Percentiles rank a stretch among this genome's conserved stretches.
phyloP scores from a whole-genome alignment of 805 yeast species.

The Jamesozyma jinghongensis region DNA sequence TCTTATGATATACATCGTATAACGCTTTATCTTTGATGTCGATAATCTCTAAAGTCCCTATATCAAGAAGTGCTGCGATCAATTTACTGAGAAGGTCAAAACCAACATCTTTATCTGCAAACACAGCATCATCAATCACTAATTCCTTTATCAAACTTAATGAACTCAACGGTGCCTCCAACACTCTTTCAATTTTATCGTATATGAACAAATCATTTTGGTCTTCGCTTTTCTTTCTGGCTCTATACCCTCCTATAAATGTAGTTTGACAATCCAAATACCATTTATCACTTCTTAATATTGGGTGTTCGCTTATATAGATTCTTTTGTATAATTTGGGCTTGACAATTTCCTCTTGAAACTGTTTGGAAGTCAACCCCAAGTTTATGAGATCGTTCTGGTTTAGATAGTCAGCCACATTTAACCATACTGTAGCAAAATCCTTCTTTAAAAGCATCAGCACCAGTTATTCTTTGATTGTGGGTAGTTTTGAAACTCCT shows the following conservation, averaged over 20 bases:
- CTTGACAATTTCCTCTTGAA: slow-evolving; percentile 26
- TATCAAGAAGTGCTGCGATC: slow-evolving; percentile 16
- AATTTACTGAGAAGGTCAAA: slow-evolving; percentile 8
- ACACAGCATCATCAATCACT: slow-evolving; percentile 27
- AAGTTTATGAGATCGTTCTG: slow-evolving; percentile 34
- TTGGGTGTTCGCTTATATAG: slow-evolving; percentile 30
- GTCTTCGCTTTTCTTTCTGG: slow-evolving; percentile 28
- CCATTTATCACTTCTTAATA: slow-evolving; percentile 22
- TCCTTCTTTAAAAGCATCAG: too few species aligned
- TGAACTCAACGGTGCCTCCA: slow-evolving; percentile 29
- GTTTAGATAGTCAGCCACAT: slow-evolving; percentile 19
- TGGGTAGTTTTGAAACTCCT: too few species aligned
- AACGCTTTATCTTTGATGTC: slow-evolving; percentile 15
- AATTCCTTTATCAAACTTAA: slow-evolving; percentile 28
- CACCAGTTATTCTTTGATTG: too few species aligned
- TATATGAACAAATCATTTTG: slow-evolving; percentile 32
- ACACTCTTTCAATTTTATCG: slow-evolving; percentile 35
- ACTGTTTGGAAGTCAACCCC: slow-evolving; percentile 25
- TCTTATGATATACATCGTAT: slow-evolving; percentile 9
- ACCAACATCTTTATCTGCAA: slow-evolving; percentile 21
- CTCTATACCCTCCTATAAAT: slow-evolving; percentile 32
- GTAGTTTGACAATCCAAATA: slow-evolving; percentile 32
- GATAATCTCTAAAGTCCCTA: slow-evolving; percentile 18
- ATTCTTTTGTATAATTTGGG: slow-evolving; percentile 33
- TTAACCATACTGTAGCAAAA: not conserved